Evolutionary conservation across 768 basidiomycete species (phyloP), one percentile per base, ranked within the genome.

Genomic region (Leucocoprinus birnbaumii): DNA sequence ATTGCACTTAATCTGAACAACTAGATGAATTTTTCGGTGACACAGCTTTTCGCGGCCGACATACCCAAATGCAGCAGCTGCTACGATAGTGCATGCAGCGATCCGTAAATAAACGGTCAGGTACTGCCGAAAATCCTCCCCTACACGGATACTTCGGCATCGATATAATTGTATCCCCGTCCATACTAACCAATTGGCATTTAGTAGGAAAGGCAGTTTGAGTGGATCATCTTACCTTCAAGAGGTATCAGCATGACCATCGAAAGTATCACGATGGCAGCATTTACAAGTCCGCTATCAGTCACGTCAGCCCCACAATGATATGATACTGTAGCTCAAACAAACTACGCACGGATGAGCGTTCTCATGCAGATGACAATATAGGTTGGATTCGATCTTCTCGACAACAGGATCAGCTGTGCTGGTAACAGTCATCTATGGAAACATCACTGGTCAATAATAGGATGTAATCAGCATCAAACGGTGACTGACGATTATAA

Each of bases 341-440:
- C 11, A 13, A 34, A 7, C 18, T 1, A 44, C 51, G 24, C 22
- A 54, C 45, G 44, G 27, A 46, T 26, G 9, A 26, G 14, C 37
- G 16, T 54, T 38, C 7, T 54, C 53, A 2, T 47, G 45, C n/a
- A 54, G 53, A 27, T 54, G 53, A 19, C 53, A 54, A 26, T 47
- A 54, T 2, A 54, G n/a, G 22, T 54, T 54, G 35, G 45, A 48
- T 48, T 41, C 35, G 13, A 48, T 54, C 26, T 40, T 54, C 31
- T 47, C 46, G 2, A 48, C 53, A 9, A 48, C 45, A 2, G 45
- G 45, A 18, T 46, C 44, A 24, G 45, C 53, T 19, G 46, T 27
- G 22, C 53, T 54, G 18, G 5, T 22, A 9, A 54, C 11, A 19
- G 37, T 35, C 24, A 54, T 21, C 53, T 54, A 26, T 16, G 24